Base-by-base conservation (phyloP, 805 yeast species). In the Wickerhamiella sergipiensis region DNA sequence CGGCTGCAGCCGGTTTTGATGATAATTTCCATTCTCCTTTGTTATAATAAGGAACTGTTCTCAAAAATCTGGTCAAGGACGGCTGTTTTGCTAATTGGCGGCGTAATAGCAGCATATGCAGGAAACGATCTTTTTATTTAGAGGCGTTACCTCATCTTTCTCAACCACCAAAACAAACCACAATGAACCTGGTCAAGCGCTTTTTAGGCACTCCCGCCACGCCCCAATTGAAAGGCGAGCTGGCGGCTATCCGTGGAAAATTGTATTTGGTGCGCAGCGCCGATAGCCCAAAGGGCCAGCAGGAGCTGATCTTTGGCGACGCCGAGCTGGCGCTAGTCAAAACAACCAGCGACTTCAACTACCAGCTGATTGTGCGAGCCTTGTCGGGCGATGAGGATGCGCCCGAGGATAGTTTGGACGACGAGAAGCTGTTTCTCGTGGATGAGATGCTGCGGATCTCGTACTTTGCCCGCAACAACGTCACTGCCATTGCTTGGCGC, bases 311-410 rank as follows among this genome's bases (percentile, higher is more conserved):
- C 19, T 89, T 80, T 65, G 81, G 79, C 53, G 95, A 86, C 58
- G 89, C 95, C 1, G 79, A 79, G 39, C 79, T 90, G 13, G 70
- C 81, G 2, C 79, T 90, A 47, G 73, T 86, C 42, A 79, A 78
- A 53, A 79, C 89, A 1, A 72, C 84, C 3, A 74, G 79, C 6
- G 81, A 81, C 13, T 83, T 68, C 60, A 74, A 76, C 58, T 84
- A 81, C 63, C 87, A 84, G 56, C 67, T 90, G 43, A 81, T 81
- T 17, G 78, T 88, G 23, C 79, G 78, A 51, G 72, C 65, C 26
- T 63, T 61, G 12, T 58, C 62, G 17, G 67, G 65, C 15, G 92
- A 84, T 12, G 22, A 15, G 15, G 50, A n/a, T 12, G 46, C 13
- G 2, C 31, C 13, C 4, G 21, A 18, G 12, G 51, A 39, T n/a